Percentiles rank a stretch among this genome's conserved stretches.
Evolutionary conservation across 768 basidiomycete species (phyloP).

Genomic region (Pulveroboletus sp.): DNA sequence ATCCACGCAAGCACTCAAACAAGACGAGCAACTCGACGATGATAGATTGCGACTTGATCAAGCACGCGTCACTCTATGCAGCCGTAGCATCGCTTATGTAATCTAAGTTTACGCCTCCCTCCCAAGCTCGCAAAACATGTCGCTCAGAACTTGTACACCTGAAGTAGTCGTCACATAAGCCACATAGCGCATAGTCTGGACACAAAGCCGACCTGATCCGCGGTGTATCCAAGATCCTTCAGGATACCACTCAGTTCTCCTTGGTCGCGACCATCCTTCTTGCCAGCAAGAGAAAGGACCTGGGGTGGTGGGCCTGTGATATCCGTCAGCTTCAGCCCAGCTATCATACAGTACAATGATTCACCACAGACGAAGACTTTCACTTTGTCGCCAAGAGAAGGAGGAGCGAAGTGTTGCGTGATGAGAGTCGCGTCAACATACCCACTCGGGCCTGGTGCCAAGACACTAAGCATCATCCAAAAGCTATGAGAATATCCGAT

Average conservation of each 20-base stretch:
- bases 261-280: constrained; percentile 85
- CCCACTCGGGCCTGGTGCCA: constrained; percentile 54
- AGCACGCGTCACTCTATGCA: constrained; percentile 22
- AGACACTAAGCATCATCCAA: constrained; percentile 4
- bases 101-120: constrained; percentile 15
- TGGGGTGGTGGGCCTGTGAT: constrained; percentile 71
- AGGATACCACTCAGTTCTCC: constrained; percentile 79
- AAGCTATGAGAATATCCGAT: constrained; percentile 12
- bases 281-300: constrained; percentile 82
- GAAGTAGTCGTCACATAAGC: constrained; percentile 2
- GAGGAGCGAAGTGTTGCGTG: constrained; percentile 63
- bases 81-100: constrained; percentile 23
- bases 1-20: constrained; percentile 3
- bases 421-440: constrained; percentile 72
- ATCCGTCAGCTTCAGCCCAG: not conserved
- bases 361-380: constrained; percentile 88
- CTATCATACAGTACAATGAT: constrained; percentile 16
- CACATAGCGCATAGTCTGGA: not conserved
- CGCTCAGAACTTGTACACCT: constrained; percentile 42
- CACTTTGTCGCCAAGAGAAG: constrained; percentile 66
- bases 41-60: constrained; percentile 21
- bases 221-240: constrained; percentile 80
- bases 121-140: too few species aligned
- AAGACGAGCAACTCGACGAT: constrained; percentile 1
- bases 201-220: constrained; percentile 63